Base-by-base conservation (phyloP, 352 stramenopile species). In the Pythium aquatile region DNA sequence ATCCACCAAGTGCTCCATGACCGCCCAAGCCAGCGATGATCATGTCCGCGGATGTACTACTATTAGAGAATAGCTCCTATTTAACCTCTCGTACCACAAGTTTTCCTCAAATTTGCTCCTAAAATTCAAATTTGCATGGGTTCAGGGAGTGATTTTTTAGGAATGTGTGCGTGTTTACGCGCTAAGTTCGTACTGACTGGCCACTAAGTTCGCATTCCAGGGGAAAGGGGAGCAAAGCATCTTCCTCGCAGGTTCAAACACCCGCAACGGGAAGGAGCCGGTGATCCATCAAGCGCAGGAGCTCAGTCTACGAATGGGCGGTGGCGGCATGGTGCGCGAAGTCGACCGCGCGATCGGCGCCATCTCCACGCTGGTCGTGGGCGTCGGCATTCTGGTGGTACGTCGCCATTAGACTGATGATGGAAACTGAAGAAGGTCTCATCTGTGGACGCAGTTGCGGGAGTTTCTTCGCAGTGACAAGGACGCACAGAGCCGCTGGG, bases 291-390 rank as follows among this genome's bases (percentile, higher is more conserved):
- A 47, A 17, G 40, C 40, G 32, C 26, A 32, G 26, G 11, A 24
- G 20, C 29, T 55, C 48, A 55, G 20, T 57, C 29, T 44, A 29
- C 39, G 33, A 33, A 89, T 86, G 76, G 68, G 58, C 62, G 54
- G 47, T 46, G 77, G 78, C 65, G 72, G 75, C 37, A 82, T 87
- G 66, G 83, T 90, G 68, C 83, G 83, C 63, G 85, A 90, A 63
- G 78, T 94, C 49, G 85, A 94, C 65, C 81, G 83, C 48, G 81
- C 83, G 48, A 90, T 94, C 56, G 85, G 85, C 44, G 83, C 83
- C 10, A 63, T 92, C 35, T 90, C 83, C 5, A 92, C 85, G 46
- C 72, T 94, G n/a, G 74, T 83, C 35, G 58, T 94, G n/a, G 83
- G 85, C 47, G 70, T 94, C 48, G 79, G 81, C 47, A 73, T 94